Percentiles rank a stretch among this genome's conserved stretches.
phyloP scores from a whole-genome alignment of 768 basidiomycete genomes.

The Chalciporus chontae region DNA sequence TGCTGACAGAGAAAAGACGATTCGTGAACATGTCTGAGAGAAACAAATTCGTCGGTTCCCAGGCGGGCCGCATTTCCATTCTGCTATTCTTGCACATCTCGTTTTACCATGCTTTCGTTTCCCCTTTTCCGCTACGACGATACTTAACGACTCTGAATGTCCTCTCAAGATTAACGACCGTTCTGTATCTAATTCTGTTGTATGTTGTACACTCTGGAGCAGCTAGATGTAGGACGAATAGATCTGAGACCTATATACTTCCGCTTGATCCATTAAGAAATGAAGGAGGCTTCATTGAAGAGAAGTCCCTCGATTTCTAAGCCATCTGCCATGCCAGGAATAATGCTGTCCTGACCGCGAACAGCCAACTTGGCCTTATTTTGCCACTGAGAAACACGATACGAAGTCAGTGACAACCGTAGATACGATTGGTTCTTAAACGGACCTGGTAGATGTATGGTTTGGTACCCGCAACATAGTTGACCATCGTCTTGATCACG shows the following conservation, averaged over 20 bases:
- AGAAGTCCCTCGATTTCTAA: slow-evolving; percentile 58
- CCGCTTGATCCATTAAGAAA: slow-evolving; percentile 45
- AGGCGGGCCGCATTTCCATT: not conserved
- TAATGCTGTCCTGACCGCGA: slow-evolving; percentile 37
- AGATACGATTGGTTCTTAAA: slow-evolving; percentile 2
- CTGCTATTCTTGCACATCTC: not conserved
- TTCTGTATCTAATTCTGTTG: not conserved
- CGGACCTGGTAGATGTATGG: slow-evolving; percentile 92
- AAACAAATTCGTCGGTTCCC: not conserved
- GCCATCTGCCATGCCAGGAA: slow-evolving; percentile 39
- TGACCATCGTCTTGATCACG: slow-evolving; percentile 87
- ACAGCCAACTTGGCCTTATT: slow-evolving; percentile 53
- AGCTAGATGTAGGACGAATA: slow-evolving; percentile 9
- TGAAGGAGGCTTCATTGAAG: slow-evolving; percentile 92
- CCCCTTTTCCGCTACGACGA: too few relatives aligned
- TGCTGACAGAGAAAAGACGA: not conserved
- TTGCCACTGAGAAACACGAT: slow-evolving; percentile 42
- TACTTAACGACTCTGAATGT: not conserved
- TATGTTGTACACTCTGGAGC: slow-evolving; percentile 2
- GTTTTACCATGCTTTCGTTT: not conserved
- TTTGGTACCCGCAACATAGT: slow-evolving; percentile 89
- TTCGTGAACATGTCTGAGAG: slow-evolving; percentile 1
- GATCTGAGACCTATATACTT: not conserved
- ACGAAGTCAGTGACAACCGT: not conserved
- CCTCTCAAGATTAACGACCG: not conserved